Conservation (phyloP, 2,329 filamentous ascomycete genomes). For the Verticillium nonalfalfae region DNA sequence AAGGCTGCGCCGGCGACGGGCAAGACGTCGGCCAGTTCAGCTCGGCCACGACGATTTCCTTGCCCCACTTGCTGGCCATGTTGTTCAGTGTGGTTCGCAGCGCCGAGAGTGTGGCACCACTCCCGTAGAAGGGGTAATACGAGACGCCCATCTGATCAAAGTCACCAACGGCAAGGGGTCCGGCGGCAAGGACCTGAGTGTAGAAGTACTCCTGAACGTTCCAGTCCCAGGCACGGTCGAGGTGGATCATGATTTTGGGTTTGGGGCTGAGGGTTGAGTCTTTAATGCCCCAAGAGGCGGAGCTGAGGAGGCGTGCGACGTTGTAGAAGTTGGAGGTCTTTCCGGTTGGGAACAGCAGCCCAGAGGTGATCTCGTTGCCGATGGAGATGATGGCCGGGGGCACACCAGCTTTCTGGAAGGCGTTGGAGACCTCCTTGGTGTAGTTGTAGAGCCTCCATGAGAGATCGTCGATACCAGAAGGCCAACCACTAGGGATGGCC, state of each 20-base stretch:
- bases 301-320: slow-evolving; percentile 57
- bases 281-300: slow-evolving; percentile 57
- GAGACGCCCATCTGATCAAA: slow-evolving; percentile 69
- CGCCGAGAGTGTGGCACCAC: slow-evolving; percentile 48
- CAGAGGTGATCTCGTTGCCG: slow-evolving; percentile 66
- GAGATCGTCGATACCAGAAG: slow-evolving; percentile 49
- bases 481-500: slow-evolving; percentile 57
- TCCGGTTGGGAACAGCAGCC: slow-evolving; percentile 62
- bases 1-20: slow-evolving; percentile 47
- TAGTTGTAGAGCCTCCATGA: slow-evolving; percentile 63
- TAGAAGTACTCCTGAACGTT: slow-evolving; percentile 61
- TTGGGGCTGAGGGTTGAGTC: slow-evolving; percentile 49
- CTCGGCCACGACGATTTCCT: slow-evolving; percentile 64
- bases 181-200: slow-evolving; percentile 45
- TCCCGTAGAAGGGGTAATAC: slow-evolving; percentile 67
- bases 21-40: slow-evolving; percentile 65
- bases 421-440: slow-evolving; percentile 54
- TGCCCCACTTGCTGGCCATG: slow-evolving; percentile 55
- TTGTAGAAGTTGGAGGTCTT: slow-evolving; percentile 48
- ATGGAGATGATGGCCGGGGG: slow-evolving; percentile 59
- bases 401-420: slow-evolving; percentile 50
- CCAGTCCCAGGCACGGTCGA: slow-evolving; percentile 73
- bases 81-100: slow-evolving; percentile 50
- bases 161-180: slow-evolving; percentile 42
- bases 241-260: slow-evolving; percentile 67